These are phyloP conservation scores for Backusella tuberculispora DNA, from an alignment of 192 early-diverging fungal species.

Conservation along the genomic window DNA sequence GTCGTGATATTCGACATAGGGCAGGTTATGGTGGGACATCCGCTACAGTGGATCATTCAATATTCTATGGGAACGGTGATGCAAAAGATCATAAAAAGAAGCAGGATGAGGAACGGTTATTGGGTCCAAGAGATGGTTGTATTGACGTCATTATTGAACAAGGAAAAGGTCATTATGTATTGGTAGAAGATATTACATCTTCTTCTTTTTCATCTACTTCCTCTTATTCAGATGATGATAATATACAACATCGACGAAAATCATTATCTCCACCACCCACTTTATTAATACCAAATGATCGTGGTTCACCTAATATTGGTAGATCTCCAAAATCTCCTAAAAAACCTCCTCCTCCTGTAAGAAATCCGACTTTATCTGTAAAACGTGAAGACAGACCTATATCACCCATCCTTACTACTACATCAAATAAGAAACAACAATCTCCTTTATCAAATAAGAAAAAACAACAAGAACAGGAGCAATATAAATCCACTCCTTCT, in stretches of 20 bases:
- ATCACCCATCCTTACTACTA: neutral
- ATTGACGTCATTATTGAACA: slow-evolving; percentile 29
- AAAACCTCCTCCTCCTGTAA: slow-evolving; percentile 8
- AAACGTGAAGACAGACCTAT: neutral
- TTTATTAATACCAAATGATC: neutral
- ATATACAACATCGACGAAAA: neutral
- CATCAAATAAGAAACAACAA: neutral
- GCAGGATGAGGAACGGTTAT: neutral
- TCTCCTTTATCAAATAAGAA: neutral
- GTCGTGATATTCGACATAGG: slow-evolving; percentile 5
- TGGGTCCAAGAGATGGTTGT: slow-evolving; percentile 21
- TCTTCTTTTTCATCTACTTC: neutral
- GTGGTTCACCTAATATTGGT: neutral
- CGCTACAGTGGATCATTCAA: neutral
- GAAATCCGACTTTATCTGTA: slow-evolving; percentile 16
- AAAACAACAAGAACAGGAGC: neutral
- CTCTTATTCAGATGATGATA: neutral
- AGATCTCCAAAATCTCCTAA: neutral
- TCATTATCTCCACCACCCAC: neutral
- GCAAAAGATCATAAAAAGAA: neutral
- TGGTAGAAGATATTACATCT: slow-evolving; percentile 4
- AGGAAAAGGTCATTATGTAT: slow-evolving; percentile 26
- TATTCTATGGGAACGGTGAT: no score
- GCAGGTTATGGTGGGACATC: slow-evolving; percentile 22
- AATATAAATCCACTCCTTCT: neutral